A percentile compares a stretch with the other conserved stretches of the same genome.
phyloP scores from a whole-genome alignment of 257 asterid genomes.

The Parsonsia alboflavescens region DNA sequence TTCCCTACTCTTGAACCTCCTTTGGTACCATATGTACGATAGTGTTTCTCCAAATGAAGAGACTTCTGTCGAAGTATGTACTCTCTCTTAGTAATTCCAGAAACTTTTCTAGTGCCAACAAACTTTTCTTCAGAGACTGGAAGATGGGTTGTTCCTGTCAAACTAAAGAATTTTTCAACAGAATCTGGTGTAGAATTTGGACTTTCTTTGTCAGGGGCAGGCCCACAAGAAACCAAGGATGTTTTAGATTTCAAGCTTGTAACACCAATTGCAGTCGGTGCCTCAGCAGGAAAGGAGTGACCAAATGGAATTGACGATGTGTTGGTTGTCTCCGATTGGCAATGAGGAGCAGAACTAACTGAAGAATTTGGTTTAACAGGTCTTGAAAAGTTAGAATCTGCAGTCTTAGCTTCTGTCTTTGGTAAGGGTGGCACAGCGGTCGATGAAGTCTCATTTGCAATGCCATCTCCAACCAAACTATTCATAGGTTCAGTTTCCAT shows the following conservation, averaged over 20 bases:
- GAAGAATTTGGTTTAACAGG: slow-evolving; percentile 43
- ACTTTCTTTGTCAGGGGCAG: slow-evolving; percentile 40
- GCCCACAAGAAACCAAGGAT: slow-evolving; percentile 30
- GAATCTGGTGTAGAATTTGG: slow-evolving; percentile 29
- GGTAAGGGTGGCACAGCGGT: slow-evolving; percentile 33
- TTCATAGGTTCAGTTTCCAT: slow-evolving; percentile 62
- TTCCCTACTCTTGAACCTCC: slow-evolving; percentile 50
- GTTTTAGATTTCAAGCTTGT: slow-evolving; percentile 34
- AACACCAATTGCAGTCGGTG: slow-evolving; percentile 26
- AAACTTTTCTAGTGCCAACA: slow-evolving; percentile 57
- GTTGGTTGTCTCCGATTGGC: slow-evolving; percentile 33
- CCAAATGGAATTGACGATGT: slow-evolving; percentile 31
- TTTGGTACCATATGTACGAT: slow-evolving; percentile 61
- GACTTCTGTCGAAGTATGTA: slow-evolving; percentile 68
- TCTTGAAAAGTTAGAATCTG: slow-evolving; percentile 34
- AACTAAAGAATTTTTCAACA: slow-evolving; percentile 47
- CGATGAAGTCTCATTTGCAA: slow-evolving; percentile 31
- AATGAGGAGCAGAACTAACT: slow-evolving; percentile 33
- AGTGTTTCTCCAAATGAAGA: slow-evolving; percentile 66
- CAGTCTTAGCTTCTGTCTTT: slow-evolving; percentile 37
- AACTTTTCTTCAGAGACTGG: slow-evolving; percentile 51
- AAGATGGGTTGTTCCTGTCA: slow-evolving; percentile 43
- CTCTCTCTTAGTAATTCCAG: slow-evolving; percentile 73
- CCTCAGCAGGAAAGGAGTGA: slow-evolving; percentile 47
- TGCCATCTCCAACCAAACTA: slow-evolving; percentile 36